phyloP scores from a whole-genome alignment of 768 basidiomycete genomes.

The Tricholoma furcatifolium region DNA sequence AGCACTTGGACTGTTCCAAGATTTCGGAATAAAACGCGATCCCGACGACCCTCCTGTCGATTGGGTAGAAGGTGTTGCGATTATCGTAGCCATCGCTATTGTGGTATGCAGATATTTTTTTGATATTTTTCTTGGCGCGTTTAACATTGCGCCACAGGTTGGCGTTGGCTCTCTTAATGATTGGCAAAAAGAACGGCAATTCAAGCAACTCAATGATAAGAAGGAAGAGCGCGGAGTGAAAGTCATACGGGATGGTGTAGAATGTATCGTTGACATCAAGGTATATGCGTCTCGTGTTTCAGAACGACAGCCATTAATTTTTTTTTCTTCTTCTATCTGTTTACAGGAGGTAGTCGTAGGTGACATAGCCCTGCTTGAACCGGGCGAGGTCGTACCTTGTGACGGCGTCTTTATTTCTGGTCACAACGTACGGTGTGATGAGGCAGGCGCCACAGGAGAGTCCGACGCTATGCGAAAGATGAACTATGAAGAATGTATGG shows the following conservation, averaged over 20 bases:
- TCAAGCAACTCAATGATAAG: constrained; percentile 87
- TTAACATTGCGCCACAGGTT: constrained; percentile 44
- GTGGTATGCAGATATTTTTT: constrained; percentile 47
- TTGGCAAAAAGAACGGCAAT: constrained; percentile 98
- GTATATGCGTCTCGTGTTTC: constrained; percentile 33
- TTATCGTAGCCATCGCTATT: constrained; percentile 72
- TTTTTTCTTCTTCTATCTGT: constrained; percentile 21
- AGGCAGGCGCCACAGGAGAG: constrained; percentile 95
- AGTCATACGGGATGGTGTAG: constrained; percentile 70
- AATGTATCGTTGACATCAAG: constrained; percentile 79
- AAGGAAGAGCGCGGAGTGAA: constrained; percentile 93
- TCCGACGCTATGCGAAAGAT: constrained; percentile 92
- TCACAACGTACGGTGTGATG: constrained; percentile 94
- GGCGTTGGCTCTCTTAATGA: constrained; percentile 94
- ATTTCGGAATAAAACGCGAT: constrained; percentile 70
- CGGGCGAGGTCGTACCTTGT: constrained; percentile 94
- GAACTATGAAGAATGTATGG: constrained; percentile 71
- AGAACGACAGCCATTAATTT: constrained; percentile 11
- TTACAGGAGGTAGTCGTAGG: constrained; percentile 94
- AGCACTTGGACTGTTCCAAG: constrained; percentile 92
- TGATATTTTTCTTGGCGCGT: background rate
- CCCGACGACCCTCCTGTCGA: constrained; percentile 77
- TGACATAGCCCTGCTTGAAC: constrained; percentile 88
- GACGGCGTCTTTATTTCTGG: constrained; percentile 93
- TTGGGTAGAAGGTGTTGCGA: constrained; percentile 95